Base-by-base conservation (phyloP, 192 early-diverging fungal genomes). In the Piromyces finnis region DNA sequence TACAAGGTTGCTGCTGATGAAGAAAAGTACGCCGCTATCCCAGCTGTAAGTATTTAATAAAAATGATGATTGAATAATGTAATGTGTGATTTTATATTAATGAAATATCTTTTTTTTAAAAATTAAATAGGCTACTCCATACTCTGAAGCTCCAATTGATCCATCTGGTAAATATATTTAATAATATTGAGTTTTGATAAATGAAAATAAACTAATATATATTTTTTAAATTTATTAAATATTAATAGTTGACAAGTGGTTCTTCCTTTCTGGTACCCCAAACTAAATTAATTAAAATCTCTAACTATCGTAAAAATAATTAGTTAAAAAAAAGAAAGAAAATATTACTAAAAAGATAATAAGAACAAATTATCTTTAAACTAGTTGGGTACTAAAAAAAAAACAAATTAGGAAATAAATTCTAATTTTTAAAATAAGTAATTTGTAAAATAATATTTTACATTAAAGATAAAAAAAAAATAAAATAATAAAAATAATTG, bases 201-300 rank as follows among this genome's bases (percentile, higher is more conserved):
- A n/a, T n/a, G n/a, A n/a, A n/a, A n/a, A n/a, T n/a, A n/a, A n/a
- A n/a, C n/a, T n/a, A n/a, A n/a, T n/a, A n/a, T n/a, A n/a, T n/a
- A n/a, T n/a, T n/a, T n/a, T n/a, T n/a, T n/a, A n/a, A n/a, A n/a
- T n/a, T 14, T 37, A 37, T 14, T 37, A 12, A 14, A 14, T 14
- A 14, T 14, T n/a, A n/a, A 68, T 59, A 87, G 90, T 98, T 83
- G 94, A 96, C 92, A 98, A 98, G 92, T 98, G 97, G 97, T 98
- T 97, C 92, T 98, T 94, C 89, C 93, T 98, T 83, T 93, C 93
- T 32, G 96, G 92, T 68, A 68, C 22, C 11, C 51, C 51, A 68
- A 68, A 68, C 51, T 68, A 68, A n/a, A 68, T 68, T 68, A 68
- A 22, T 68, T 17, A 16, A 15, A 12, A 39, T 15, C 13, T 39